phyloP scores from a whole-genome alignment of 176 grass and related monocot species.

The Guadua angustifolia region DNA sequence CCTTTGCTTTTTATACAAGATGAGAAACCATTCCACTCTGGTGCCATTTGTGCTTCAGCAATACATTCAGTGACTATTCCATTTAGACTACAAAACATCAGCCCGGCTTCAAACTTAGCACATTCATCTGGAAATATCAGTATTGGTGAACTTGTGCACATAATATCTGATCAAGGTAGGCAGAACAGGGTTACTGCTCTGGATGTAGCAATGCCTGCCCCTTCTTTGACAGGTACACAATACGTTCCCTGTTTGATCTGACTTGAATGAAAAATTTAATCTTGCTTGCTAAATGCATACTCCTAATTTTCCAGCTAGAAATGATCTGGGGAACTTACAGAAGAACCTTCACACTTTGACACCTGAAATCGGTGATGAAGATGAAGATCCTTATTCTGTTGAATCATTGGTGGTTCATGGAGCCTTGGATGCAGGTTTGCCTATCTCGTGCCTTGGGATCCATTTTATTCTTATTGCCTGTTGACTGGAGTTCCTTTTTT shows the following conservation, averaged over 20 bases:
- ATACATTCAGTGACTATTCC: conserved; percentile 79
- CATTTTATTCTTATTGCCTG: conserved; percentile 22
- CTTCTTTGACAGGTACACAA: conserved; percentile 69
- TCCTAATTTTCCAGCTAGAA: conserved; percentile 49
- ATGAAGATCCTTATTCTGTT: conserved; percentile 76
- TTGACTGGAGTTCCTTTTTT: background rate
- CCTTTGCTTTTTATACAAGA: conserved; percentile 68
- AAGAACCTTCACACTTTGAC: conserved; percentile 67
- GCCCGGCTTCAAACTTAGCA: conserved; percentile 46
- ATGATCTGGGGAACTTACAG: conserved; percentile 50
- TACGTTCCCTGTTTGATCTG: background rate
- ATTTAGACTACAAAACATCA: conserved; percentile 53
- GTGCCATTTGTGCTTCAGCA: conserved; percentile 82
- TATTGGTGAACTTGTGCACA: conserved; percentile 73
- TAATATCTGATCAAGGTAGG: conserved; percentile 71
- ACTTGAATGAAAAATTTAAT: conserved; percentile 7
- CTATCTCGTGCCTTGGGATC: conserved; percentile 8
- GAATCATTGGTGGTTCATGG: conserved; percentile 79
- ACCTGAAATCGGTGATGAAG: conserved; percentile 62
- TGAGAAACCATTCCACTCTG: conserved; percentile 72
- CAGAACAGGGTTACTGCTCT: conserved; percentile 81
- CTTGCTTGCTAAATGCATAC: background rate
- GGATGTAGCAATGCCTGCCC: conserved; percentile 82
- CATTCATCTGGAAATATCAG: conserved; percentile 63
- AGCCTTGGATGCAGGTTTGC: conserved; percentile 68